Base-by-base conservation (phyloP, 441 rosid species). In the Geranium incanum region DNA sequence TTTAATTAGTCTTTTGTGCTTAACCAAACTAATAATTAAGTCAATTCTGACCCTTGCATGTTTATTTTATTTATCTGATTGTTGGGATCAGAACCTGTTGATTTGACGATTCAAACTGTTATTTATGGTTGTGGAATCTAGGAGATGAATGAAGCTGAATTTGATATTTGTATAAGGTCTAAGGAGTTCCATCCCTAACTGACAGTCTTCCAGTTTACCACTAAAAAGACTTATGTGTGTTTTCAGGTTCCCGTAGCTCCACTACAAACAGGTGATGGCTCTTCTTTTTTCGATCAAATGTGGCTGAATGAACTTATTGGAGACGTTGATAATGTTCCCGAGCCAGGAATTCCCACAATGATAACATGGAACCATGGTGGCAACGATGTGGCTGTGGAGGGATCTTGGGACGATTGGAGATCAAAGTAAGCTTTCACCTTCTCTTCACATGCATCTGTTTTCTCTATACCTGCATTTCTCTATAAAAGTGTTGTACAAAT, bases 401-500 rank as follows among this genome's bases (percentile, higher is more conserved):
- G 99, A 69, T 92, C 97, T 43, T 92, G 99, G 99, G 97, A 94
- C 80, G 86, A 82, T 64, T 94, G 97, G 91, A 82, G 74, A 68
- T 85, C 97, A 59, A 90, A 88, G 99, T 89, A 70, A 65, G 73
- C 23, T 1, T 33, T 59, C 12, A 6, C 66, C 60, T 72, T 43
- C 12, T 66, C 37, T 0, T 18, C 36, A 65, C n/a, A 50, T 21
- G 19, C 37, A 21, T 37, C n/a, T 67, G 13, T 19, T 55, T 3
- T 55, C 18, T n/a, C n/a, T n/a, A 52, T 52, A n/a, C n/a, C 59
- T 12, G 59, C 16, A 52, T 52, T 52, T 2, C n/a, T 21, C 3
- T 3, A 11, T 2, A 45, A 71, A 63, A 36, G 28, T 16, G 13
- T 45, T 3, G 62, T 41, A 7, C 5, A 62, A n/a, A 39, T 67